Evolutionary conservation across 495 filamentous ascomycete species (phyloP).

Genomic region (Polyplosphaeria fusca): DNA sequence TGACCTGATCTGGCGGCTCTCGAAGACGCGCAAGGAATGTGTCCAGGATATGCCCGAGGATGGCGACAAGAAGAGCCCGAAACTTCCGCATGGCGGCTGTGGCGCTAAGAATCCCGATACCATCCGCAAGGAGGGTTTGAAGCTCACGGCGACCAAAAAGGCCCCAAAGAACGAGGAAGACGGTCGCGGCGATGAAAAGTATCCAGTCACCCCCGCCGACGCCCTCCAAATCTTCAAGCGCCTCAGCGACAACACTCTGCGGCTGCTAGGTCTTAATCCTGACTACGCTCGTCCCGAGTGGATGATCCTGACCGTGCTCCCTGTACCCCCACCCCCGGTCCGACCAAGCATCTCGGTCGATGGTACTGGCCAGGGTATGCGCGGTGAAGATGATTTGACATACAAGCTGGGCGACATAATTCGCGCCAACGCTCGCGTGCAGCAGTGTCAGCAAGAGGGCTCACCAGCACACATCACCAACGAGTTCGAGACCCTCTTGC

Average conservation of each 20-base stretch:
- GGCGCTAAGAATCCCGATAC: conserved; percentile 79
- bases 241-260: conserved; percentile 74
- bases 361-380: conserved; percentile 78
- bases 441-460: conserved; percentile 80
- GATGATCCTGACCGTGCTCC: conserved; percentile 95
- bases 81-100: conserved; percentile 74
- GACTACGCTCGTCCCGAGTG: conserved; percentile 95
- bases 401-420: conserved; percentile 99
- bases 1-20: conserved; percentile 79
- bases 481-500: conserved; percentile 88
- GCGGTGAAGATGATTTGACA: conserved; percentile 96
- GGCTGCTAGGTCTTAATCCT: conserved; percentile 83
- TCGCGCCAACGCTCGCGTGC: conserved; percentile 91
- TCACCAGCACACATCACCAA: conserved; percentile 82
- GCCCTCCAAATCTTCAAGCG: conserved; percentile 80
- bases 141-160: conserved; percentile 78
- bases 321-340: conserved; percentile 92
- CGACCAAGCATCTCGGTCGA: conserved; percentile 94
- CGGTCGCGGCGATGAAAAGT: conserved; percentile 73
- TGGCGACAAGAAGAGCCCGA: conserved; percentile 50
- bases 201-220: conserved; percentile 74
- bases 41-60: conserved; percentile 66
- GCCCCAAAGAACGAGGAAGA: conserved; percentile 67
- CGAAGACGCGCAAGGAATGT: conserved; percentile 81
- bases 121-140: conserved; percentile 82